Evolutionary conservation across 495 filamentous ascomycete genomes (phyloP), one percentile per base, ranked within the genome.

Genomic region (Neurospora sp.): DNA sequence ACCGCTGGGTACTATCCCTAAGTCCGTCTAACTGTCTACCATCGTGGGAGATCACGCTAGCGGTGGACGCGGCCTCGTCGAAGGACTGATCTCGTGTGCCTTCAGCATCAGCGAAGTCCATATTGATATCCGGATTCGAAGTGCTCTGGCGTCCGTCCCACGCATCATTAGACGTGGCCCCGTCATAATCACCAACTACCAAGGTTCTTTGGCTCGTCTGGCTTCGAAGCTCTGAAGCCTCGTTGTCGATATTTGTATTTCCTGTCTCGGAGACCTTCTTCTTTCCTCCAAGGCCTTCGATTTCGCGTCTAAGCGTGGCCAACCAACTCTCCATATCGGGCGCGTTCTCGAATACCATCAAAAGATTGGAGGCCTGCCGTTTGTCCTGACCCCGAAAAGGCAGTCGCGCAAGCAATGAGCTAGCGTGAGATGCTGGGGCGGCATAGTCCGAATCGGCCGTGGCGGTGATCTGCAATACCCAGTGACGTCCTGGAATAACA

Each of bases 281-380:
- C 76, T 87, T 91, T 6, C 91, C 91, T 16, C 91, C 92, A 8
- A 91, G 82, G 8, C 83, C 83, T 78, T 93, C 90, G 44, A 94
- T 93, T 76, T 90, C 88, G 40, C 86, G 86, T 71, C 91, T 84
- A 37, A 94, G 82, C 0, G 86, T 86, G 4, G 87, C 82, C 37
- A 94, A 85, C 96, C 96, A 99, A 37, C 84, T 82, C 73, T 94
- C 93, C 93, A 98, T 94, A 8, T 93, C 90, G 71, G 93, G 91
- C 27, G 94, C 90, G 74, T 86, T 90, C 69, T 92, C 88, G 70
- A 97, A 90, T 1, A 99, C 90, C 72, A 99, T 83, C 48, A 99
- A 83, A 72, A 97, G 88, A 48, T 85, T 90, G 48, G 88, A 88
- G 1, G 90, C 86, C 20, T 92, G 84, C 27, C 85, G 87, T 73